phyloP scores from a whole-genome alignment of 371 early-diverging fungal genomes.

The Vairimorpha necatrix region DNA sequence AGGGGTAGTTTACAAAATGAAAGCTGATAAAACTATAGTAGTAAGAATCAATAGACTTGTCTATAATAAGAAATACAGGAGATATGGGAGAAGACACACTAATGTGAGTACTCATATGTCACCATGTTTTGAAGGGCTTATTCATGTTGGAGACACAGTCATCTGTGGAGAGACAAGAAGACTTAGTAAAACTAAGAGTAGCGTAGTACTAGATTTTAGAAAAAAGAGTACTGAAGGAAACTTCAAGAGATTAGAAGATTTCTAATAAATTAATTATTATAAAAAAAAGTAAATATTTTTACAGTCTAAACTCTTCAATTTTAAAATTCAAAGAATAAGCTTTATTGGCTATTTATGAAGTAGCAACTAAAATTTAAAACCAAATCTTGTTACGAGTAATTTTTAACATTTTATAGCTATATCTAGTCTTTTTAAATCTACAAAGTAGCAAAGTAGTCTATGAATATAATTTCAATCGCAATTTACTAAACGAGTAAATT shows the following conservation, averaged over 20 bases:
- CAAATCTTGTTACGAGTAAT: too few species aligned
- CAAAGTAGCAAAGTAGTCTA: too few species aligned
- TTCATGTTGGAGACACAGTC: constrained; percentile 81
- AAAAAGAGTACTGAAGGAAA: constrained; percentile 38
- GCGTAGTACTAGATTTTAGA: constrained; percentile 57
- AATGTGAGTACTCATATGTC: constrained; percentile 95
- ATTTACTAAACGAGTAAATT: too few species aligned
- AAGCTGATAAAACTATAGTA: constrained; percentile 96
- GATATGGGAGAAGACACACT: constrained; percentile 99
- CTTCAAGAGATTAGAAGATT: constrained; percentile 34
- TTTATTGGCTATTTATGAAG: neutral
- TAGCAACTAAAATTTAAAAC: neutral
- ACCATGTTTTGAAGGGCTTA: constrained; percentile 86
- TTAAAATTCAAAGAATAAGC: too few species aligned
- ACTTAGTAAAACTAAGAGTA: constrained; percentile 64
- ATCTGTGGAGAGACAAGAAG: constrained; percentile 74
- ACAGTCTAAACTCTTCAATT: too few species aligned
- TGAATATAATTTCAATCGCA: too few species aligned
- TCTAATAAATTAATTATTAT: constrained; percentile 35
- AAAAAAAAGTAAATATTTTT: too few species aligned
- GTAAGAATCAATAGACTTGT: constrained; percentile 96
- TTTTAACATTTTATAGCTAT: too few species aligned
- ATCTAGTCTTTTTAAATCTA: too few species aligned
- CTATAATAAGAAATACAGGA: constrained; percentile 98
- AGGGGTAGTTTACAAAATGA: constrained; percentile 87